Evolutionary conservation across 176 grass and related monocot species (phyloP), one percentile per base, ranked within the genome.

Genomic region (Bothriochloa decipiens): DNA sequence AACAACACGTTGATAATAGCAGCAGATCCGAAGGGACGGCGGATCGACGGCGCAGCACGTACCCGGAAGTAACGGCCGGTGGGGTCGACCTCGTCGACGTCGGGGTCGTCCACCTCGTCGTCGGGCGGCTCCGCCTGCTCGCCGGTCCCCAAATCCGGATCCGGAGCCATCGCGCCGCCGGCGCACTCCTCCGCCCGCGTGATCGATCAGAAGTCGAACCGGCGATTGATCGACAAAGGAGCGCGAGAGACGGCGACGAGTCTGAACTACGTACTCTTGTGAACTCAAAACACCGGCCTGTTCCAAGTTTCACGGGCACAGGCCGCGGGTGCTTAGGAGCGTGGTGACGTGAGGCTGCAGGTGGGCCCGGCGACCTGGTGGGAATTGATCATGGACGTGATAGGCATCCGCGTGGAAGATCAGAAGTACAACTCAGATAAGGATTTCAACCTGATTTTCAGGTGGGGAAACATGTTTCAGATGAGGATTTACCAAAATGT

Each of bases 11-110:
- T n/a, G n/a, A n/a, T n/a, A n/a, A n/a, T n/a, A n/a, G n/a, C n/a
- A n/a, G n/a, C n/a, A n/a, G n/a, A n/a, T n/a, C n/a, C n/a, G n/a
- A n/a, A n/a, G n/a, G n/a, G n/a, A n/a, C n/a, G n/a, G n/a, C n/a
- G n/a, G n/a, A n/a, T n/a, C n/a, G n/a, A 26, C 0, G 42, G 37
- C 3, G 1, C 7, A 18, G 25, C 1, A 33, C 87, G 20, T 82
- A 90, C 88, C 62, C 88, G 72, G 82, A 88, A 37, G 46, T 87
- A 93, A 52, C 85, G 88, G 15, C 91, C 66, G 12, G 85, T 82
- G 85, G 91, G 88, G 76, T 90, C 85, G 27, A 83, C 60, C 77
- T 92, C 91, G 36, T 81, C 85, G 83, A 65, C 67, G 67, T 82
- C 67, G n/a, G 80, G 84, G 1, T 76, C 85, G 65, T 87, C 70